Base-by-base conservation (phyloP, 495 filamentous ascomycete genomes). In the Penicillium mononematosum region DNA sequence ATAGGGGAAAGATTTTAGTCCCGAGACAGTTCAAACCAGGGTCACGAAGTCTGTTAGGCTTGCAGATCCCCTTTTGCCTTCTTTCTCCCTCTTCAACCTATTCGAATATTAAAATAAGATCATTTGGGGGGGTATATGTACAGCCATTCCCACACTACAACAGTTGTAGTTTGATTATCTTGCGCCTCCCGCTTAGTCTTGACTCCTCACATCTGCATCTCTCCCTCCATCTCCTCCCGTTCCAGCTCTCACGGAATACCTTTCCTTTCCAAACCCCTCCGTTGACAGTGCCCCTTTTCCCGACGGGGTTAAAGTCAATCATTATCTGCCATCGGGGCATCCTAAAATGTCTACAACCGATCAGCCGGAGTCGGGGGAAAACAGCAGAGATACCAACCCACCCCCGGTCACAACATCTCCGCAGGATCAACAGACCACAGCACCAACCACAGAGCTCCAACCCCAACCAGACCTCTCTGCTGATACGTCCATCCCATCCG, bases 271-370 rank as follows among this genome's bases (percentile, higher is more conserved):
- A 36, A 29, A 45, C 36, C 10, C 46, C 46, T 41, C 58, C 53
- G 55, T 57, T 54, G 58, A 54, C 45, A 53, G 29, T n/a, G 31
- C 43, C 38, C 12, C 45, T 6, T 55, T 44, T 55, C 34, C 41
- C 24, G 12, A 39, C 17, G 11, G 44, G 62, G 57, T 53, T 53
- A 44, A 50, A 60, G 46, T 58, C 48, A 64, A 66, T 66, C 61
- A 53, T 45, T 46, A 56, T 7, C 45, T 52, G 43, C 45, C 43
- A 56, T 45, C 59, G 61, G 56, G 56, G 61, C 39, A 39, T 45
- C 31, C n/a, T 17, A 22, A 55, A 56, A 73, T 73, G 70, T 67
- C 68, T 53, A 59, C 68, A 50, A 68, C 44, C 58, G 64, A 70
- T 32, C 53, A 63, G 29, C 51, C 65, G 38, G 60, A 62, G 56